Evolutionary conservation across 805 yeast species (phyloP).

Genomic region (Wickerhamomyces sydowiorum): DNA sequence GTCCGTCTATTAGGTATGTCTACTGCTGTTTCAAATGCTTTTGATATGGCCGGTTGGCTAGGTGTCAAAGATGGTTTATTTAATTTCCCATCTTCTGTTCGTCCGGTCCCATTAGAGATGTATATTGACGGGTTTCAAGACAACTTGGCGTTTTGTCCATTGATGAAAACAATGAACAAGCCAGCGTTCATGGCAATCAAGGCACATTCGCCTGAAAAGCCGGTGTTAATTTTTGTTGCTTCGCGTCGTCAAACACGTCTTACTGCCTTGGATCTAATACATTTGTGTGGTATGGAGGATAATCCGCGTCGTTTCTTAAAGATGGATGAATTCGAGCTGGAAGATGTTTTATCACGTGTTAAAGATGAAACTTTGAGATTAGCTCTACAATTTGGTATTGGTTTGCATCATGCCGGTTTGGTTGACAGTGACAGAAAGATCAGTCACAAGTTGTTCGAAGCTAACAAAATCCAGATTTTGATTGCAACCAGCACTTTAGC

Average conservation of each 20-base stretch:
- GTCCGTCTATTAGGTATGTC: slow-evolving; percentile 87
- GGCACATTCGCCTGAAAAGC: slow-evolving; percentile 64
- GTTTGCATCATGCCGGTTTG: slow-evolving; percentile 97
- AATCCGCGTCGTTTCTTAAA: slow-evolving; percentile 58
- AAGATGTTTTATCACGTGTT: slow-evolving; percentile 58
- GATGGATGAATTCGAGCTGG: slow-evolving; percentile 42
- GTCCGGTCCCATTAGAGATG: slow-evolving; percentile 94
- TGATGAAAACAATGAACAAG: slow-evolving; percentile 66
- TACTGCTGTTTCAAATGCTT: slow-evolving; percentile 87
- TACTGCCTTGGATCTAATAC: slow-evolving; percentile 69
- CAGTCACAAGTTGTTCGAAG: slow-evolving; percentile 78
- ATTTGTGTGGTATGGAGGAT: slow-evolving; percentile 58
- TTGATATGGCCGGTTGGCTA: slow-evolving; percentile 92
- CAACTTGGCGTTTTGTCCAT: slow-evolving; percentile 68
- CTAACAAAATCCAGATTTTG: slow-evolving; percentile 81
- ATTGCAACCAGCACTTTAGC: slow-evolving; percentile 96
- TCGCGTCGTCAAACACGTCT: slow-evolving; percentile 92
- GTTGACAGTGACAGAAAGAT: slow-evolving; percentile 82
- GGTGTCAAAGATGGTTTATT: slow-evolving; percentile 93
- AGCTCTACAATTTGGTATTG: slow-evolving; percentile 76
- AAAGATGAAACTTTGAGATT: slow-evolving; percentile 78
- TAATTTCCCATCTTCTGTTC: slow-evolving; percentile 88
- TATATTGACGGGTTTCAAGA: slow-evolving; percentile 84
- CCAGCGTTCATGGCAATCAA: slow-evolving; percentile 72
- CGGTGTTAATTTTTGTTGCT: slow-evolving; percentile 96